A percentile compares a stretch with the other conserved stretches of the same genome.
Conservation (phyloP, 2,329 filamentous ascomycete species). For the Colletotrichum ledebouriae region DNA sequence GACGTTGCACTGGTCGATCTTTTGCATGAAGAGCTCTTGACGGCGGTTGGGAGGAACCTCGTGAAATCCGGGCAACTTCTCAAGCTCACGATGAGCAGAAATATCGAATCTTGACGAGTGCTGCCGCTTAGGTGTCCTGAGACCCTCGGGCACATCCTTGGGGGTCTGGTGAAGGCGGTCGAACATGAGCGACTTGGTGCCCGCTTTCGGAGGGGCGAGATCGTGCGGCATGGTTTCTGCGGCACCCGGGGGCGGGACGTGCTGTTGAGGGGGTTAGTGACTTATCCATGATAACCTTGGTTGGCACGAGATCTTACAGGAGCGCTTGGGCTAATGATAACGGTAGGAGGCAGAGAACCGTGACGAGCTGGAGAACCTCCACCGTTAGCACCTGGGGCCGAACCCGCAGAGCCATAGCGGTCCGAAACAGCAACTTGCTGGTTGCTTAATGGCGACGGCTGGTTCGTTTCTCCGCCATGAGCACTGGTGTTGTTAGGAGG, state of each 20-base stretch:
- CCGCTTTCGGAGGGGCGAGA: slow-evolving; percentile 91
- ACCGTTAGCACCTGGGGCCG: slow-evolving; percentile 57
- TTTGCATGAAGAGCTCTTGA: slow-evolving; percentile 99
- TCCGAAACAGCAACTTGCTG: slow-evolving; percentile 56
- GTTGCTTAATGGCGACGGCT: slow-evolving; percentile 54
- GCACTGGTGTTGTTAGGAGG: slow-evolving; percentile 66
- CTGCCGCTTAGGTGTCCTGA: slow-evolving; percentile 95
- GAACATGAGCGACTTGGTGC: slow-evolving; percentile 89
- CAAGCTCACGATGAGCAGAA: slow-evolving; percentile 94
- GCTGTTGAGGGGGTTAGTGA: slow-evolving; percentile 63
- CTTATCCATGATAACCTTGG: background rate
- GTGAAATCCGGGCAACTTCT: slow-evolving; percentile 97
- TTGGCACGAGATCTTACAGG: slow-evolving; percentile 71
- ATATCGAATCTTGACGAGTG: slow-evolving; percentile 98
- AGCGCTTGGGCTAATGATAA: slow-evolving; percentile 94
- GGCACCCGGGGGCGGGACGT: slow-evolving; percentile 91
- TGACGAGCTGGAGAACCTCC: slow-evolving; percentile 73
- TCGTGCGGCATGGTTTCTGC: slow-evolving; percentile 99
- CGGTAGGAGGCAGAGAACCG: slow-evolving; percentile 81
- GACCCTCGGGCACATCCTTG: slow-evolving; percentile 95
- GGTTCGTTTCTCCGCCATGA: slow-evolving; percentile 58
- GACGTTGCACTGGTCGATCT: slow-evolving; percentile 99
- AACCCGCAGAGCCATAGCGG: slow-evolving; percentile 56
- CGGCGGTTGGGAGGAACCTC: slow-evolving; percentile 95
- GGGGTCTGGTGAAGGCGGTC: slow-evolving; percentile 93